Base-by-base conservation (phyloP, 2,329 filamentous ascomycete genomes). In the Didymella exigua region DNA sequence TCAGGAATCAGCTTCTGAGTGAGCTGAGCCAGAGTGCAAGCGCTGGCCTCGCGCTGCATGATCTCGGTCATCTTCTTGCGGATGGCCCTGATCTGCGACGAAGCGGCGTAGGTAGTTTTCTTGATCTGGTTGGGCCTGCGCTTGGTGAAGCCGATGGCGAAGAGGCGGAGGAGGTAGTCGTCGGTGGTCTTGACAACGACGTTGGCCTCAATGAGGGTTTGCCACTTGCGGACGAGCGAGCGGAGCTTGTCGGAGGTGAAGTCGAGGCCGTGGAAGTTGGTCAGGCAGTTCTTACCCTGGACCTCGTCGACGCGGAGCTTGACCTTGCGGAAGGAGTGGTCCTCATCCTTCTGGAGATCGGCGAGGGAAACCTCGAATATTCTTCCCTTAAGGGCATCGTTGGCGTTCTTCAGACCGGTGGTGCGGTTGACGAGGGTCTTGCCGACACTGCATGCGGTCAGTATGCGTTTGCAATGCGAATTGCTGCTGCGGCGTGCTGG, bases 231-330 rank as follows among this genome's bases (percentile, higher is more conserved):
- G 74, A 99, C 95, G 69, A 99, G 89, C 65, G 95, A 98, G 78
- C 95, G 91, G 75, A 99, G 89, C 88, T 99, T 99, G 88, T 99
- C 95, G 73, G 95, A 97, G 78, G 95, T 99, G 89, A 99, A 98
- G 84, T 99, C 95, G 79, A 99, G 88, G 73, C 95, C 95, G 88
- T 99, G 93, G 90, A 99, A 99, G 89, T 97, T 97, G 86, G 95
- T 98, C 81, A 99, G 84, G 85, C 95, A 98, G 89, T 96, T 98
- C 89, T 97, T 97, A 86, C 95, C 95, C 85, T 99, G 95, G 65
- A 99, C 88, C 84, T 99, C 95, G 77, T 99, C 95, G 75, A 98
- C 91, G 69, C 95, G 89, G 78, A 99, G 92, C 87, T 96, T 96
- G 79, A 99, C 86, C 87, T 99, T 99, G 84, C 95, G 93, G 90